Conservation (phyloP, 495 filamentous ascomycete species). For the Hypoxylon subgilvum region DNA sequence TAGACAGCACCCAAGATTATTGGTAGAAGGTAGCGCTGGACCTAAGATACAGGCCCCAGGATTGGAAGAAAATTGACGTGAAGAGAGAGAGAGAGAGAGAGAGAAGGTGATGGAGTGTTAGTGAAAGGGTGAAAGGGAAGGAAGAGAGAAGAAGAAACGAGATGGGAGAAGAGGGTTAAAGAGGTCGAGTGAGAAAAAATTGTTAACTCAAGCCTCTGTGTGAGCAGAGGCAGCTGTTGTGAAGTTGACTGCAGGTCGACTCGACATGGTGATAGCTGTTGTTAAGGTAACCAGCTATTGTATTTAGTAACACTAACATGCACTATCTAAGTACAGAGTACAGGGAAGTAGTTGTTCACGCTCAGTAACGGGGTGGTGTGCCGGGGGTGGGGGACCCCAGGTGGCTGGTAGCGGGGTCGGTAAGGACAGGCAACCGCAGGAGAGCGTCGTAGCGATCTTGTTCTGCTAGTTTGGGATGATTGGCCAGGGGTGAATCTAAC, state of each 20-base stretch:
- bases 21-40: no score
- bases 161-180: background rate
- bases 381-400: background rate
- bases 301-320: slow-evolving; percentile 14
- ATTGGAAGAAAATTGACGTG: background rate
- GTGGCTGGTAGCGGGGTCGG: slow-evolving; percentile 26
- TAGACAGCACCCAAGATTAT: no score
- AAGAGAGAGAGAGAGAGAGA: background rate
- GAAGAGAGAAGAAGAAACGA: background rate
- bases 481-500: slow-evolving; percentile 11
- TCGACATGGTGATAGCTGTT: slow-evolving; percentile 9
- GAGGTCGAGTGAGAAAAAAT: background rate
- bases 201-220: background rate
- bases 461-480: slow-evolving; percentile 19
- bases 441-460: no score
- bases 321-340: slow-evolving; percentile 37
- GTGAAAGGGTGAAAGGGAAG: background rate
- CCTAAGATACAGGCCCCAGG: no score
- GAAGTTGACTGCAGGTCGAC: slow-evolving; percentile 18
- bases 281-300: slow-evolving; percentile 2
- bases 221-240: slow-evolving; percentile 6
- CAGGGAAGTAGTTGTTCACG: slow-evolving; percentile 10
- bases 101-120: background rate
- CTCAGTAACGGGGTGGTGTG: background rate
- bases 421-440: background rate